These are phyloP conservation scores for Breviolum minutum DNA, from an alignment of 73 alveolate genomes.

Conservation along the genomic window DNA sequence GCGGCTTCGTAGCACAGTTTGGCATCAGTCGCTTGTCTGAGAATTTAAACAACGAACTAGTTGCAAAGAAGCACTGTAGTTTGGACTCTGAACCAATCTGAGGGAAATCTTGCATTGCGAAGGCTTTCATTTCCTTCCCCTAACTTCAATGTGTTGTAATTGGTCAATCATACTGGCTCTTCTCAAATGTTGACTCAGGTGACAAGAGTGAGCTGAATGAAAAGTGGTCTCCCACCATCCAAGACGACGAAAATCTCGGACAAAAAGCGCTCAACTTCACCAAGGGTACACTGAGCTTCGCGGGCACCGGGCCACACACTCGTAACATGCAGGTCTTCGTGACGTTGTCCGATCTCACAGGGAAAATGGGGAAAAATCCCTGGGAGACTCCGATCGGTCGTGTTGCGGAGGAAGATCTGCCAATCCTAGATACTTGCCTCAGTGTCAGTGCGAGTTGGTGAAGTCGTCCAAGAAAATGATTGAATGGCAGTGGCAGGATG, in stretches of 20 bases:
- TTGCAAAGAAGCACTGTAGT: too few relatives aligned
- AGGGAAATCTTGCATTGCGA: too few relatives aligned
- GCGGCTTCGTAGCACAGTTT: constrained; percentile 53
- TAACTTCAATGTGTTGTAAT: too few relatives aligned
- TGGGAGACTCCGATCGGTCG: constrained; percentile 67
- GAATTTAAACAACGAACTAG: too few relatives aligned
- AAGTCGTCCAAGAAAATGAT: too few relatives aligned
- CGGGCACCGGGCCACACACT: constrained; percentile 6
- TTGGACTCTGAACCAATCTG: too few relatives aligned
- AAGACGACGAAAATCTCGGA: not conserved
- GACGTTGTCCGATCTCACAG: not conserved
- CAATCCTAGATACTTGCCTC: not conserved
- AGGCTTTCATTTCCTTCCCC: too few relatives aligned
- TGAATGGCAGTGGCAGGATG: too few relatives aligned
- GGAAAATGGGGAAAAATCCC: not conserved
- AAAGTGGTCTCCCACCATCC: constrained; percentile 73
- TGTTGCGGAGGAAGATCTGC: constrained; percentile 24
- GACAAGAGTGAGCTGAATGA: constrained; percentile 32
- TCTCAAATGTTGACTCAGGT: not conserved
- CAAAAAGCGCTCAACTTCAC: not conserved
- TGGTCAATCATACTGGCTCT: not conserved
- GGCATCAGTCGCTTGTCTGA: constrained; percentile 44
- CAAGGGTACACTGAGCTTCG: constrained; percentile 34
- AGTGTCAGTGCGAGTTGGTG: too few relatives aligned
- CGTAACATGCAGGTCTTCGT: constrained; percentile 30